Evolutionary conservation across 805 yeast genomes (phyloP).

Genomic region (Monosporozyma solicola): DNA sequence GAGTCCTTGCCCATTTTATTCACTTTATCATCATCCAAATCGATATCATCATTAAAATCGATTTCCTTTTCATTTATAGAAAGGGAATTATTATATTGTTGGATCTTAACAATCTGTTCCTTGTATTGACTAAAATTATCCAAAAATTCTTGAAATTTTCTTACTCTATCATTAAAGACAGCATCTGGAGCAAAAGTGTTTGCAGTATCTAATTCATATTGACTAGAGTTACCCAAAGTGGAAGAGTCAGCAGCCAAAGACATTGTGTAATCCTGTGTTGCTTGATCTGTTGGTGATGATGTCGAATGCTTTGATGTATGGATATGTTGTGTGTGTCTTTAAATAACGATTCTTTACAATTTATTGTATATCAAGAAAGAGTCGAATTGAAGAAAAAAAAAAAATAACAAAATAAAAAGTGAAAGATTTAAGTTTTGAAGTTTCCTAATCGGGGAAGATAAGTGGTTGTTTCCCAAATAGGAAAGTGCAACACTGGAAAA

Average conservation of each 20-base stretch:
- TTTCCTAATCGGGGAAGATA: neutral
- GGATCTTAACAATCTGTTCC: slow-evolving; percentile 29
- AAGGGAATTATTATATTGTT: neutral
- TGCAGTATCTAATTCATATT: slow-evolving; percentile 6
- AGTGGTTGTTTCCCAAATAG: neutral
- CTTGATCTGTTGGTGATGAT: neutral
- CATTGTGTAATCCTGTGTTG: neutral
- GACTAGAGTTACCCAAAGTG: neutral
- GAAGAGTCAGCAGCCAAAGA: neutral
- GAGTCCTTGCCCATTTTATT: slow-evolving; percentile 4
- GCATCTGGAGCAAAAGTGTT: slow-evolving; percentile 32
- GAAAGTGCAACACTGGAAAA: neutral
- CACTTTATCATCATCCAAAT: slow-evolving; percentile 8
- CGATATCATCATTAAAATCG: slow-evolving; percentile 7
- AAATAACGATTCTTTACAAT: neutral
- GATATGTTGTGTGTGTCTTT: neutral
- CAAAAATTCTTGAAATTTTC: slow-evolving; percentile 81
- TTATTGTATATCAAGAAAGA: neutral
- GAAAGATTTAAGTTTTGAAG: neutral
- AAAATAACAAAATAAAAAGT: neutral
- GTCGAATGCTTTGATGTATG: neutral
- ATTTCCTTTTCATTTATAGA: slow-evolving; percentile 3
- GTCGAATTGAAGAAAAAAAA: neutral
- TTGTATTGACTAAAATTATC: slow-evolving; percentile 59
- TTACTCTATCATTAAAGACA: slow-evolving; percentile 69